Percentiles rank a stretch among this genome's conserved stretches.
phyloP scores from a whole-genome alignment of 2,329 filamentous ascomycete genomes.

The Dissoconium aciculare region DNA sequence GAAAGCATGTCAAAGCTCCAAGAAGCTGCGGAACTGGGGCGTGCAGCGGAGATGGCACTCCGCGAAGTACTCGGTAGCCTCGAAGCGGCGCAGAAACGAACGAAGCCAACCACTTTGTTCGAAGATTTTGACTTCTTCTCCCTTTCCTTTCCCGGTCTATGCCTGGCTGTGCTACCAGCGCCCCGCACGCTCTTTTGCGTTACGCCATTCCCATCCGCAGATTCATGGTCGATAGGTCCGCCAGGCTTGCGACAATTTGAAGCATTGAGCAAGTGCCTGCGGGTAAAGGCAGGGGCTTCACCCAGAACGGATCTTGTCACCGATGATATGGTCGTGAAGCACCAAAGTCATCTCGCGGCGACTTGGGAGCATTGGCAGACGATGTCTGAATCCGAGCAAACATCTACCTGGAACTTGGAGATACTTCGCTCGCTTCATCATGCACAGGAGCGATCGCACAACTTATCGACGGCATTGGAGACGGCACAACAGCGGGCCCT shows the following conservation, averaged over 20 bases:
- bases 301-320: constrained; percentile 20
- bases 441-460: constrained; percentile 25
- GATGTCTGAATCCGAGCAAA: constrained; percentile 37
- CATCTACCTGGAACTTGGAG: constrained; percentile 34
- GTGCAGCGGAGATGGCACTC: constrained; percentile 70
- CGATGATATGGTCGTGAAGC: constrained; percentile 51
- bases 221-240: constrained; percentile 67
- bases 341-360: constrained; percentile 60
- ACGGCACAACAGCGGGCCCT: constrained; percentile 29
- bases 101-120: constrained; percentile 33
- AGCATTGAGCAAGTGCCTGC: constrained; percentile 37
- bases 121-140: constrained; percentile 68
- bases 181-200: constrained; percentile 72
- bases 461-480: constrained; percentile 26
- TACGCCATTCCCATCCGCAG: constrained; percentile 59
- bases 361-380: constrained; percentile 64
- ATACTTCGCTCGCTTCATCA: constrained; percentile 32
- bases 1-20: constrained; percentile 32
- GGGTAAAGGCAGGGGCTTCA: constrained; percentile 22
- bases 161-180: constrained; percentile 62
- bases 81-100: constrained; percentile 59
- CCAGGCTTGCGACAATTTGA: constrained; percentile 61
- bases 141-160: constrained; percentile 74
- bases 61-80: constrained; percentile 69
- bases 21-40: constrained; percentile 63